Percentiles rank a stretch among this genome's conserved stretches.
Evolutionary conservation across 371 early-diverging fungal species (phyloP).

Genomic region (Mortierella sp.): DNA sequence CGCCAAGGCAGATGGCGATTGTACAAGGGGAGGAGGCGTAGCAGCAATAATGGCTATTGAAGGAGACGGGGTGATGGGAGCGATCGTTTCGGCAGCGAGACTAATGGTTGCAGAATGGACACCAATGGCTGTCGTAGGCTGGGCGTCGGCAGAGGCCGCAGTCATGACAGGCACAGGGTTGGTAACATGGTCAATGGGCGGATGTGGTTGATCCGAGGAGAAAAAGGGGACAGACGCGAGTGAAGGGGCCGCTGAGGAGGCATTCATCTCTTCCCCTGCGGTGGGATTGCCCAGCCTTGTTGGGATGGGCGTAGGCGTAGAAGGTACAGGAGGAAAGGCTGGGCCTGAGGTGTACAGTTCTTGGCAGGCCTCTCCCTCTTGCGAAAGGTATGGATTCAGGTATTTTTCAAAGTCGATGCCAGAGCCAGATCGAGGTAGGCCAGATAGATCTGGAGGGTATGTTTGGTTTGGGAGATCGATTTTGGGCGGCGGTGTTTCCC

Average conservation of each 20-base stretch:
- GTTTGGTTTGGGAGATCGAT: slow-evolving; percentile 18
- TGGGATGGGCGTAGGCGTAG: neutral
- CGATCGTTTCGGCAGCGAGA: no score
- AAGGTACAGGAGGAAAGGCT: neutral
- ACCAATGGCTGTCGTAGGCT: neutral
- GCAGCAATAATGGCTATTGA: no score
- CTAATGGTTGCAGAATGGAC: no score
- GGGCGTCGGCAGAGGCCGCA: slow-evolving; percentile 3
- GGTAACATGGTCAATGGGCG: no score
- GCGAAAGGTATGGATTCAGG: no score
- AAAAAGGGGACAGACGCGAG: slow-evolving; percentile 37
- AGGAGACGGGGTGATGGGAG: no score
- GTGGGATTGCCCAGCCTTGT: neutral
- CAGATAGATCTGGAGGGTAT: no score
- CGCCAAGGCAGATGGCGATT: no score
- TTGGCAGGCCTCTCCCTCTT: no score
- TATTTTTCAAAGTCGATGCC: no score
- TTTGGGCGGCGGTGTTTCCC: slow-evolving; percentile 39
- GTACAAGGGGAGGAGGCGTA: no score
- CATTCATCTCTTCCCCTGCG: slow-evolving; percentile 23
- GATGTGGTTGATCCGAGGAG: slow-evolving; percentile 6
- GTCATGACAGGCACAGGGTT: neutral
- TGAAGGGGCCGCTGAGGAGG: slow-evolving; percentile 30
- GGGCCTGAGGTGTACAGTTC: neutral
- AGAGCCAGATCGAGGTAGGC: no score